Evolutionary conservation across 257 asterid species (phyloP), one percentile per base, ranked within the genome.

Genomic region (Dorcoceras hygrometricum): DNA sequence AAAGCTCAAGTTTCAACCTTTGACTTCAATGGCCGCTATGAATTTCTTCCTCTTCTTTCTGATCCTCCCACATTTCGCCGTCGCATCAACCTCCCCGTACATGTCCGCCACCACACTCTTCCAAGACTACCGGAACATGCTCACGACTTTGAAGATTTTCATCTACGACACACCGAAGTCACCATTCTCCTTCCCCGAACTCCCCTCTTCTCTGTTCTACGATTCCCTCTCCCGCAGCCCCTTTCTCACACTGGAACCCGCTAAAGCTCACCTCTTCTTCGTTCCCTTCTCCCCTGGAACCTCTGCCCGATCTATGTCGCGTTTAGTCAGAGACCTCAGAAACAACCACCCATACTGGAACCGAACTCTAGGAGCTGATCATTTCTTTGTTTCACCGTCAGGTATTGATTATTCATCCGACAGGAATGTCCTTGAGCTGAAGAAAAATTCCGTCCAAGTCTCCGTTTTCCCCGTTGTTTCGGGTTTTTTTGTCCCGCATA

Each of bases 331-430:
- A 51, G 80, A 90, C 20, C 73, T 94, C 63, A 68, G 97, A 46
- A 72, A 34, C 57, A 60, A n/a, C 24, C 64, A 51, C 54, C 91
- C 95, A 36, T 88, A 72, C 72, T 94, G 99, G 99, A 85, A 94
- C 29, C 89, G 92, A 5, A 83, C 96, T 16, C 88, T 94, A n/a
- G 97, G 99, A 14, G 96, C 97, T 46, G 99, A 94, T 69, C 96
- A 94, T 53, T 86, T 94, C 81, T 88, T 85, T 31, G 0, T 85
- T 3, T 86, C 96, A 0, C 83, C 89, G 3, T 34, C 78, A 23
- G 99, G 97, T 9, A 80, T 94, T 4, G 95, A 84, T 59, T 86
- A 68, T 67, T 86, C 96, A 0, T 75, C 95, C 29, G 95, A 88
- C 72, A 65, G 97, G 57, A 93, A 90, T 67, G 66, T 79, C 18